phyloP scores from a whole-genome alignment of 345 rosid genomes.

The Sisymbrium irio region DNA sequence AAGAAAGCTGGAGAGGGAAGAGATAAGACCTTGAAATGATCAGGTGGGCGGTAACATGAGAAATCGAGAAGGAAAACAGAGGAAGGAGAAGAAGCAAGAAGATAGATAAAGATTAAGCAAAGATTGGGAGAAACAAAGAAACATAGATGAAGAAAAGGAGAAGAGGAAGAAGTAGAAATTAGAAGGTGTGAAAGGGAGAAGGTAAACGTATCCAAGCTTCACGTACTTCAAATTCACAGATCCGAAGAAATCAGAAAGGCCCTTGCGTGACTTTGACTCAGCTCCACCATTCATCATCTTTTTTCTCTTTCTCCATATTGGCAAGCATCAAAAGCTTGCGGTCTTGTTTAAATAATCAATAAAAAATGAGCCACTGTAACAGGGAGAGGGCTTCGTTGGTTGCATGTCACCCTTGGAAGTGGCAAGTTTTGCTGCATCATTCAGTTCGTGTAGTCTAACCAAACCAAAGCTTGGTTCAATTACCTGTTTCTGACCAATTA shows the following conservation, averaged over 20 bases:
- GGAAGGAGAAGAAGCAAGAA: conserved; percentile 38
- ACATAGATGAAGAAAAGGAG: conserved; percentile 34
- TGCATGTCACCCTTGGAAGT: conserved; percentile 35
- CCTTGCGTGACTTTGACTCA: conserved; percentile 43
- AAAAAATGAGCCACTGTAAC: conserved; percentile 20
- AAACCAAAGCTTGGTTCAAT: conserved; percentile 19
- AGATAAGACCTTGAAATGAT: conserved; percentile 56
- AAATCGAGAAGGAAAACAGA: conserved; percentile 57
- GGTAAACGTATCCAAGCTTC: conserved; percentile 59
- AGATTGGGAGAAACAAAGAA: conserved; percentile 30
- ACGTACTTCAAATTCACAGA: conserved; percentile 62
- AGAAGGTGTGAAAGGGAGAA: conserved; percentile 36
- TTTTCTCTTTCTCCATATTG: conserved; percentile 40
- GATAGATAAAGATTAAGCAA: conserved; percentile 34
- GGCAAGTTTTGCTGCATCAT: conserved; percentile 32
- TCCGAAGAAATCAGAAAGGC: conserved; percentile 49
- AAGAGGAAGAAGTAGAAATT: conserved; percentile 40
- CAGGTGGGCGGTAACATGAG: conserved; percentile 63
- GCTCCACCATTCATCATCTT: conserved; percentile 52
- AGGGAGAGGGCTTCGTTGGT: conserved; percentile 34
- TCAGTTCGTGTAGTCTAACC: conserved; percentile 25
- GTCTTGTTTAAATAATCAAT: conserved; percentile 18
- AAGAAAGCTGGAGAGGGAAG: not conserved
- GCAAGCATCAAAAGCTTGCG: conserved; percentile 18
- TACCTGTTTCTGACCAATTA: not conserved